A percentile compares a stretch with the other conserved stretches of the same genome.
phyloP scores from a whole-genome alignment of 2,329 filamentous ascomycete species.

The Fusarium lateritium region DNA sequence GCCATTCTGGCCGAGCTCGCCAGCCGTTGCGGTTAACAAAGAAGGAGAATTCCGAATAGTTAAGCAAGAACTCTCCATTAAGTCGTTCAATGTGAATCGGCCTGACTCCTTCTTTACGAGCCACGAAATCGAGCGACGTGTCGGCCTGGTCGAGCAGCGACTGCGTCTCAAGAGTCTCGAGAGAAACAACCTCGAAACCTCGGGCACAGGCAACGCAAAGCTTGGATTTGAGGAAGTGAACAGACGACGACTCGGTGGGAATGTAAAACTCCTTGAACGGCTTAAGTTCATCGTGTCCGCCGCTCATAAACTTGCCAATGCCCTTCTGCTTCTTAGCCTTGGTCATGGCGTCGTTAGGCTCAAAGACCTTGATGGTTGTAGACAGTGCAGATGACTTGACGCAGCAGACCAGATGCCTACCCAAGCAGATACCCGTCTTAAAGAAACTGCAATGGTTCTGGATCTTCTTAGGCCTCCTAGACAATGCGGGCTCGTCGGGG shows the following conservation, averaged over 20 bases:
- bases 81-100: constrained; percentile 98
- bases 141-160: constrained; percentile 97
- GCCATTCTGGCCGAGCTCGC: constrained; percentile 96
- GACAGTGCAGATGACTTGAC: constrained; percentile 95
- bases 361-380: constrained; percentile 98
- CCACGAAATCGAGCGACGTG: constrained; percentile 97
- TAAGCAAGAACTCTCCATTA: constrained; percentile 96
- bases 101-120: constrained; percentile 91
- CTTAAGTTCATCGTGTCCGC: constrained; percentile 92
- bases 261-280: constrained; percentile 99
- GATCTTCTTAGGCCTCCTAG: constrained; percentile 94
- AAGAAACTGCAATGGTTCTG: constrained; percentile 98
- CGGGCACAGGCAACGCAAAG: constrained; percentile 95
- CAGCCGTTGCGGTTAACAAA: constrained; percentile 99
- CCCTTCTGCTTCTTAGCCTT: constrained; percentile 97
- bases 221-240: constrained; percentile 97
- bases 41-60: constrained; percentile 99
- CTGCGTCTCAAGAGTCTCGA: constrained; percentile 98
- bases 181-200: constrained; percentile 96
- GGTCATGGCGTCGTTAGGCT: constrained; percentile 94
- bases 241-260: constrained; percentile 96
- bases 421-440: constrained; percentile 95
- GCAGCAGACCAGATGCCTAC: constrained; percentile 93
- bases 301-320: constrained; percentile 94
- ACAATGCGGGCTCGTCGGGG: constrained; percentile 82